These are phyloP conservation scores for Rhizoclosmatium sp. DNA, from an alignment of 192 early-diverging fungal species.

Conservation along the genomic window DNA sequence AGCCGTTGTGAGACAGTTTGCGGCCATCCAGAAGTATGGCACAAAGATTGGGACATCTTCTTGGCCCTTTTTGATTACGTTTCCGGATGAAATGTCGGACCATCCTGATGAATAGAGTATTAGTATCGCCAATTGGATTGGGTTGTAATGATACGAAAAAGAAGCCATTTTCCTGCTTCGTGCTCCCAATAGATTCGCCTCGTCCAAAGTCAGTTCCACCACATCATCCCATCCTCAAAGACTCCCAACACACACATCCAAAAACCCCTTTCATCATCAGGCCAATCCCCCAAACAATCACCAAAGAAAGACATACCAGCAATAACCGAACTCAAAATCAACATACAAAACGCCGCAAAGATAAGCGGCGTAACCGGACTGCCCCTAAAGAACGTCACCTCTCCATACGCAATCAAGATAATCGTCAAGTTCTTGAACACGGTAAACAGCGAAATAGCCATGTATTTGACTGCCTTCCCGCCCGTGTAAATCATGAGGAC, in stretches of 20 bases:
- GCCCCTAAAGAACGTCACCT: constrained; percentile 83
- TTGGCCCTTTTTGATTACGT: constrained; percentile 42
- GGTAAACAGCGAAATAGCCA: constrained; percentile 95
- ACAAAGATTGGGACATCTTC: constrained; percentile 26
- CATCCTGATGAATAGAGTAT: constrained; percentile 31
- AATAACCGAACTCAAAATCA: constrained; percentile 85
- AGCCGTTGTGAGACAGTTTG: constrained; percentile 91
- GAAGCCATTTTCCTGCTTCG: too few relatives aligned
- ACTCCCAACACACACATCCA: too few relatives aligned
- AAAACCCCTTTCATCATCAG: too few relatives aligned
- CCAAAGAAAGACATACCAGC: constrained; percentile 49
- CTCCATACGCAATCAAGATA: constrained; percentile 95
- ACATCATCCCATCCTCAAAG: too few relatives aligned
- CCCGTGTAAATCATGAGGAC: constrained; percentile 98
- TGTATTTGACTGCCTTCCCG: constrained; percentile 89
- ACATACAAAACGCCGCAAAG: constrained; percentile 4
- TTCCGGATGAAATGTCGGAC: constrained; percentile 50
- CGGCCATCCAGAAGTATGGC: constrained; percentile 80
- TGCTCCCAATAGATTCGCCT: too few relatives aligned
- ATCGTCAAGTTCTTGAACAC: constrained; percentile 99
- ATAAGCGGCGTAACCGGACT: constrained; percentile 81
- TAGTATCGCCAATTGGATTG: too few relatives aligned
- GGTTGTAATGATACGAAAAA: too few relatives aligned
- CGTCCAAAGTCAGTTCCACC: too few relatives aligned
- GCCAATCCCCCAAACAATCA: too few relatives aligned